Conservation (phyloP, 202 grass and related monocot genomes). For the Hordeum pubiflorum region DNA sequence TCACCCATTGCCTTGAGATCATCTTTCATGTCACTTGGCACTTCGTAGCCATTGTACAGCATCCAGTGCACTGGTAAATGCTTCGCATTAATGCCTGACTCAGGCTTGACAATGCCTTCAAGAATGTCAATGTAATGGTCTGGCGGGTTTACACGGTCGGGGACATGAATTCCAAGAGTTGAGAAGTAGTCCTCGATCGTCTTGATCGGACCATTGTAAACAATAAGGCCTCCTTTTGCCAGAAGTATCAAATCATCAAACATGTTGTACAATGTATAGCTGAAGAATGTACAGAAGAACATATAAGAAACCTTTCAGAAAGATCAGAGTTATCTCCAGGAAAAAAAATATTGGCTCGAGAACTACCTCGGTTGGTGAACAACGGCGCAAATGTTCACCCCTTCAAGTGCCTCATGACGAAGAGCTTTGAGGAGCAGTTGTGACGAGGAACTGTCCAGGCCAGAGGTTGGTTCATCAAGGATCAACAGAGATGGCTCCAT, state of each 20-base stretch:
- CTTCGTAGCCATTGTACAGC: constrained; percentile 61
- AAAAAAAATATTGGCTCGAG: not conserved
- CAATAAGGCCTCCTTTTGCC: constrained; percentile 82
- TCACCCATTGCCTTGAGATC: constrained; percentile 50
- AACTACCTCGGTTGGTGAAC: constrained; percentile 83
- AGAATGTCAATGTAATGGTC: constrained; percentile 96
- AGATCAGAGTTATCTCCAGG: not conserved
- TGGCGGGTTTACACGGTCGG: constrained; percentile 83
- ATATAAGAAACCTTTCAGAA: not conserved
- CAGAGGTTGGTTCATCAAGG: constrained; percentile 93
- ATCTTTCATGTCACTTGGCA: constrained; percentile 79
- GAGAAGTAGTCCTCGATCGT: constrained; percentile 80
- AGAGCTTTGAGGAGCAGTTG: constrained; percentile 79
- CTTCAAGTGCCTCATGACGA: constrained; percentile 74
- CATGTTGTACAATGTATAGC: constrained; percentile 94
- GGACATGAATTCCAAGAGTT: constrained; percentile 63
- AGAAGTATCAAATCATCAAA: constrained; percentile 91
- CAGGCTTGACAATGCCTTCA: constrained; percentile 73
- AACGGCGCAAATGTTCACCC: constrained; percentile 75
- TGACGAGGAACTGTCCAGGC: constrained; percentile 89
- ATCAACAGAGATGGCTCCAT: constrained; percentile 93
- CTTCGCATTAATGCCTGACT: constrained; percentile 44
- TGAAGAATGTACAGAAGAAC: constrained; percentile 9
- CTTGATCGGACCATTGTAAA: constrained; percentile 87
- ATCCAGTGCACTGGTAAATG: constrained; percentile 74